Evolutionary conservation across 1,284 basidiomycete species (phyloP).

Genomic region (Coriolopsis trogii): DNA sequence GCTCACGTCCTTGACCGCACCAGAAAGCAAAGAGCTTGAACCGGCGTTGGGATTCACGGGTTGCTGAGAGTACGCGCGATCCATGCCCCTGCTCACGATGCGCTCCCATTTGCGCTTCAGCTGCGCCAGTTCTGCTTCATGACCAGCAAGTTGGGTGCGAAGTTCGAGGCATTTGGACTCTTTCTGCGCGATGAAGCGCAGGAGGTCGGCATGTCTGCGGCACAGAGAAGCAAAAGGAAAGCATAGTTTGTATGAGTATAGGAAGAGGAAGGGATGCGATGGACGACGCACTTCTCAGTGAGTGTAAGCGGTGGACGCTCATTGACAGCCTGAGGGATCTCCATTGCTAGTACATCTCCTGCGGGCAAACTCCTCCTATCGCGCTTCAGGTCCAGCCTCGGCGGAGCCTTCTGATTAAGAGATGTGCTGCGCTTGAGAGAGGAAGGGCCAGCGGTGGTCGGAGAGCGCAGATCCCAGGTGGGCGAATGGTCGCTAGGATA

Average conservation of each 20-base stretch:
- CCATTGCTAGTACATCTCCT: conserved; percentile 16
- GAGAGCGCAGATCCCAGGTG: conserved; percentile 33
- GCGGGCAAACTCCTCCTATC: conserved; percentile 32
- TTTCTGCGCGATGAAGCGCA: conserved; percentile 81
- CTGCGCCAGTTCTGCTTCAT: conserved; percentile 71
- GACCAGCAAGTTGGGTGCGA: conserved; percentile 65
- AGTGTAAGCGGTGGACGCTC: conserved; percentile 53
- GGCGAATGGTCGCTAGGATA: conserved; percentile 41
- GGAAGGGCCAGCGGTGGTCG: conserved; percentile 21
- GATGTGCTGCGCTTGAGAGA: conserved; percentile 31
- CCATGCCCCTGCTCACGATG: conserved; percentile 67
- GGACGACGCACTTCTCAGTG: conserved; percentile 56
- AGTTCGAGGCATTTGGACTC: conserved; percentile 81
- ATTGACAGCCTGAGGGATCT: conserved; percentile 19
- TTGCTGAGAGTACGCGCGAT: conserved; percentile 34
- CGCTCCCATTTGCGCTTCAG: conserved; percentile 82
- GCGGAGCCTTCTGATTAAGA: conserved; percentile 19
- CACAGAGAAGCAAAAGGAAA: background rate
- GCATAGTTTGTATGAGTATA: background rate
- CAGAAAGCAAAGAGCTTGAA: conserved; percentile 16
- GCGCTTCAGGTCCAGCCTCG: conserved; percentile 19
- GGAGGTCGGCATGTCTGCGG: conserved; percentile 70
- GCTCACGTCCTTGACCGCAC: conserved; percentile 60
- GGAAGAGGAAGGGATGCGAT: background rate
- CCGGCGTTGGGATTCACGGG: conserved; percentile 12